A percentile compares a stretch with the other conserved stretches of the same genome.
These are phyloP conservation scores for Cryptococcus depauperatus DNA, from an alignment of 1,284 basidiomycete species.

Conservation along the genomic window DNA sequence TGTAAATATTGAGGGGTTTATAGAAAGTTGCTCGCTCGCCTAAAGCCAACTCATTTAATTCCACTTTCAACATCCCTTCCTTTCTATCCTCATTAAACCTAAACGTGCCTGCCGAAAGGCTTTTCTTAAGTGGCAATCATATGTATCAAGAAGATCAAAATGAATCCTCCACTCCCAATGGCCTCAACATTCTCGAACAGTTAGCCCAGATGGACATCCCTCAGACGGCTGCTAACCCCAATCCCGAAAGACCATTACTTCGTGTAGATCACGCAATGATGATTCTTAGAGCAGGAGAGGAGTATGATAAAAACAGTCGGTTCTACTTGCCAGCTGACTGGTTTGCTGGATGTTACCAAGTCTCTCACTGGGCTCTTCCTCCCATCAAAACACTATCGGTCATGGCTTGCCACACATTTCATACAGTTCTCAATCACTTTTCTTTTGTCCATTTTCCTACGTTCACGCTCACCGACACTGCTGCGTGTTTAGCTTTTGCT, in stretches of 20 bases:
- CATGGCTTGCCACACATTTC: conserved; percentile 44
- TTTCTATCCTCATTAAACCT: conserved; percentile 29
- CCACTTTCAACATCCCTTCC: conserved; percentile 28
- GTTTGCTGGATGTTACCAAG: conserved; percentile 46
- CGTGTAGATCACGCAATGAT: conserved; percentile 23
- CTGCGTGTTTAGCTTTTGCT: conserved; percentile 46
- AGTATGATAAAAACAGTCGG: conserved; percentile 16
- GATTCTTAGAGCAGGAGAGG: conserved; percentile 15
- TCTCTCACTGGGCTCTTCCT: conserved; percentile 47
- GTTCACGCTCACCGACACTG: conserved; percentile 43
- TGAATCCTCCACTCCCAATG: no score
- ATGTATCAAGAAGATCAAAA: no score
- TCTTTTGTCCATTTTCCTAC: conserved; percentile 46
- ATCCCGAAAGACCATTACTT: conserved; percentile 41
- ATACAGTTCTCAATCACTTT: conserved; percentile 45
- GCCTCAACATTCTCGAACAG: conserved; percentile 30
- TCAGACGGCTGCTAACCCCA: conserved; percentile 34
- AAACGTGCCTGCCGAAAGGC: conserved; percentile 2
- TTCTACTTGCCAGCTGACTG: conserved; percentile 43
- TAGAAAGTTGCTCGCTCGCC: conserved; percentile 10
- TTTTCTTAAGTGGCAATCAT: no score
- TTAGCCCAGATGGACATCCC: conserved; percentile 36
- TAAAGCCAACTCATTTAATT: no score
- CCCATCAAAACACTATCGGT: conserved; percentile 41
- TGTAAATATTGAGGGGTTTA: background rate